phyloP scores from a whole-genome alignment of 768 basidiomycete species.

The Boletus pseudopeckii region DNA sequence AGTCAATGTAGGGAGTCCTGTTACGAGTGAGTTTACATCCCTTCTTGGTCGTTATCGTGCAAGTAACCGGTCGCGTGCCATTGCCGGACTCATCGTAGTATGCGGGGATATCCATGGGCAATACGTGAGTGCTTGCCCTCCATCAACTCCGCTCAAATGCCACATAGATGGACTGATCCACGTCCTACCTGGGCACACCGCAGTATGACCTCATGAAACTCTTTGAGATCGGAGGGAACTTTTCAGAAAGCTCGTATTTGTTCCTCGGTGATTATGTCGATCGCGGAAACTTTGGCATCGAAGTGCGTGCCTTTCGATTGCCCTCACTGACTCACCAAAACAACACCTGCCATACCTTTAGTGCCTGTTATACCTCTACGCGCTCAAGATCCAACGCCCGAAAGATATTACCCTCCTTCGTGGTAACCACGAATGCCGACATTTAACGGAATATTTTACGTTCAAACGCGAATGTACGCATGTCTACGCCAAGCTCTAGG shows the following conservation, averaged over 20 bases:
- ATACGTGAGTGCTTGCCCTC: slow-evolving; percentile 76
- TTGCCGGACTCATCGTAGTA: slow-evolving; percentile 44
- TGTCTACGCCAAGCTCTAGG: slow-evolving; percentile 3
- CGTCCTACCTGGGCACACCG: background rate
- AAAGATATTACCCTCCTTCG: slow-evolving; percentile 78
- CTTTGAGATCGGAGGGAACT: slow-evolving; percentile 89
- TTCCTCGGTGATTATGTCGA: slow-evolving; percentile 98
- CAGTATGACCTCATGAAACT: slow-evolving; percentile 98
- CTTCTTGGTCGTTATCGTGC: background rate
- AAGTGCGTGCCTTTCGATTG: slow-evolving; percentile 38
- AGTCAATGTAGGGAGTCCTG: slow-evolving; percentile 81
- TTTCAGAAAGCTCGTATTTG: slow-evolving; percentile 81
- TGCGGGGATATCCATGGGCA: slow-evolving; percentile 98
- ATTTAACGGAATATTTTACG: slow-evolving; percentile 96
- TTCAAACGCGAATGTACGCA: slow-evolving; percentile 93
- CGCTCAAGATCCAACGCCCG: slow-evolving; percentile 90
- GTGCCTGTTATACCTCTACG: slow-evolving; percentile 92
- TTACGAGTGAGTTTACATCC: slow-evolving; percentile 65
- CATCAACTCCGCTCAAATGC: slow-evolving; percentile 78
- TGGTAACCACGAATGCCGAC: slow-evolving; percentile 96
- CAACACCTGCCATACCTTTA: slow-evolving; percentile 16
- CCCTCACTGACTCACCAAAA: background rate
- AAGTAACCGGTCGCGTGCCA: slow-evolving; percentile 8
- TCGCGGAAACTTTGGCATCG: slow-evolving; percentile 88
- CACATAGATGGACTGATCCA: slow-evolving; percentile 1